Evolutionary conservation across 768 basidiomycete genomes (phyloP).

Genomic region (Lactifluus rugatus): DNA sequence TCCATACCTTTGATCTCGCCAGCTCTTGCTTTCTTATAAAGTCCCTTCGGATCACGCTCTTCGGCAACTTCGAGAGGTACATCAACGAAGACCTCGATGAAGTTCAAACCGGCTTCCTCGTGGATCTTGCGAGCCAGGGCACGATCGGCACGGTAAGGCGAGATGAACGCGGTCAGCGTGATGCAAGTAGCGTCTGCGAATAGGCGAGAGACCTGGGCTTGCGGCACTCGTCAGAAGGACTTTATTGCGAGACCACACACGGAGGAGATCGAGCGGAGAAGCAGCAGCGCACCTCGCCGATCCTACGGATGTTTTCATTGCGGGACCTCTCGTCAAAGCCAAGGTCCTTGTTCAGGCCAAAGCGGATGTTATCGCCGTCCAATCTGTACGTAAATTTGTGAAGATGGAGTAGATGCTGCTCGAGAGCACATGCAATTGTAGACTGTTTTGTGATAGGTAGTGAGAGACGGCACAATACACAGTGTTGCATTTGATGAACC

Average conservation of each 20-base stretch:
- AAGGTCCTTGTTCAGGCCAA: constrained; percentile 94
- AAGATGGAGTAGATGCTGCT: constrained; percentile 86
- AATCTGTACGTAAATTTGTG: constrained; percentile 83
- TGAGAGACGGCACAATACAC: background rate
- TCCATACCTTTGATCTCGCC: constrained; percentile 87
- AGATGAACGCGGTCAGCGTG: constrained; percentile 94
- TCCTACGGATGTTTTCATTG: constrained; percentile 92
- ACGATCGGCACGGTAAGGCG: constrained; percentile 89
- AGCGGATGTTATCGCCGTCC: constrained; percentile 93
- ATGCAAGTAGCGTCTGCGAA: constrained; percentile 85
- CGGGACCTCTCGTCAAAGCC: constrained; percentile 89
- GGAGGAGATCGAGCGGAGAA: background rate
- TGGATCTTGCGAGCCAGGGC: constrained; percentile 76
- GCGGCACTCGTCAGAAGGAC: constrained; percentile 4
- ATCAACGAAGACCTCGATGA: constrained; percentile 93
- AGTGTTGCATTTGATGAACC: constrained; percentile 33
- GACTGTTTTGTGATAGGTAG: constrained; percentile 45
- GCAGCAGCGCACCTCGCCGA: constrained; percentile 69
- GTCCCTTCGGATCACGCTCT: constrained; percentile 89
- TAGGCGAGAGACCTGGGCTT: constrained; percentile 78
- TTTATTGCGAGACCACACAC: background rate
- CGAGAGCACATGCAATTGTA: constrained; percentile 92
- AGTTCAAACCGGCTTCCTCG: constrained; percentile 58
- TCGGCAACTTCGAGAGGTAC: constrained; percentile 85
- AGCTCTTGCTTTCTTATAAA: constrained; percentile 92